Evolutionary conservation across 1,139 yeast genomes (phyloP).

Genomic region (Yamadazyma buinensis): DNA sequence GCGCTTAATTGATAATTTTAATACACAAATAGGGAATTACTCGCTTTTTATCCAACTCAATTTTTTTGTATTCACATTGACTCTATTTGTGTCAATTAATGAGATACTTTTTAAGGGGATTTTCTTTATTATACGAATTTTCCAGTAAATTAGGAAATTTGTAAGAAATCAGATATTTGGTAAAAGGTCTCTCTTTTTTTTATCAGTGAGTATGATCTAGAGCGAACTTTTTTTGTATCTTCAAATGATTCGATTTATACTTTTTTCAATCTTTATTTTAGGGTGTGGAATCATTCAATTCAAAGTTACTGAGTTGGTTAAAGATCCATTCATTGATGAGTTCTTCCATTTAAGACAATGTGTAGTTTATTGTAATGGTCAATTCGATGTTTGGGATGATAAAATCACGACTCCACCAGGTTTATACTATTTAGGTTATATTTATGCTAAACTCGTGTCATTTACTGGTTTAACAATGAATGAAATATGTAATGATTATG

Average conservation of each 20-base stretch:
- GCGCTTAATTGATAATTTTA: too few relatives aligned
- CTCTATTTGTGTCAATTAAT: too few relatives aligned
- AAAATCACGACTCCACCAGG: conserved; percentile 99
- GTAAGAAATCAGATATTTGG: too few relatives aligned
- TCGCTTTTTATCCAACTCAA: too few relatives aligned
- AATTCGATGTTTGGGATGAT: conserved; percentile 70
- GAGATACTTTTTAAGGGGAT: too few relatives aligned
- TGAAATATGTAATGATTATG: conserved; percentile 31
- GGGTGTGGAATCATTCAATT: neutral
- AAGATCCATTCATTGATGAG: conserved; percentile 64
- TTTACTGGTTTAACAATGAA: conserved; percentile 8
- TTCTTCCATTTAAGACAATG: conserved; percentile 83
- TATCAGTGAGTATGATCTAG: too few relatives aligned
- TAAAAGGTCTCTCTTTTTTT: too few relatives aligned
- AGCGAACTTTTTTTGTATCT: too few relatives aligned
- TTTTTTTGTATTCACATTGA: too few relatives aligned
- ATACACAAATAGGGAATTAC: too few relatives aligned
- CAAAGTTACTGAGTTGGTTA: conserved; percentile 22
- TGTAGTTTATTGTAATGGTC: conserved; percentile 56
- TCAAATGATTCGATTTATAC: neutral
- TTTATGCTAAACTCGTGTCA: conserved; percentile 33
- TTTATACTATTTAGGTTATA: conserved; percentile 61
- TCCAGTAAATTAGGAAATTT: too few relatives aligned
- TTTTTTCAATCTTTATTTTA: neutral
- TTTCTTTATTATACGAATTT: too few relatives aligned